Evolutionary conservation across 148 eudicot genomes (phyloP), one percentile per base, ranked within the genome.

Genomic region (Simmondsia chinensis): DNA sequence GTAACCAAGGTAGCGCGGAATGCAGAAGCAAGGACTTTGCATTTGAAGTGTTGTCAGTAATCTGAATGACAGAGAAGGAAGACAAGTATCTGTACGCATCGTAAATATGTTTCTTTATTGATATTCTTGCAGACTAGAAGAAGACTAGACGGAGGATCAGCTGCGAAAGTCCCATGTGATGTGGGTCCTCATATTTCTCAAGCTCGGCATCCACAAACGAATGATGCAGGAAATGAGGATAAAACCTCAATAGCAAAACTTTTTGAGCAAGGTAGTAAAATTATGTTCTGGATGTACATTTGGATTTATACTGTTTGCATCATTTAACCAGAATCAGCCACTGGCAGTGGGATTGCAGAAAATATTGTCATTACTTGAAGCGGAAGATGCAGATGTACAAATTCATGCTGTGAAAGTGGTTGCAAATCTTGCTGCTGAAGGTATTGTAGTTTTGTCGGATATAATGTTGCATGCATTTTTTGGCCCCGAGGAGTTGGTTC

Each of bases 401-500:
- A 71, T 83, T 58, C 94, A 79, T 79, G 94, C 94, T 37, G 87
- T 83, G 33, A 83, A 83, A 71, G 94, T 83, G 17, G 87, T 79
- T 9, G 87, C 94, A 20, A 83, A 83, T 63, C 69, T 83, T 24
- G 96, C 96, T 62, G 96, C 96, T 33, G 96, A 87, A 82, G 96
- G 96, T 82, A 66, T 10, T n/a, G n/a, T n/a, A n/a, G n/a, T n/a
- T n/a, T n/a, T n/a, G n/a, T n/a, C n/a, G n/a, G n/a, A n/a, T n/a
- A n/a, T n/a, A n/a, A n/a, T n/a, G n/a, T n/a, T n/a, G n/a, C n/a
- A n/a, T n/a, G n/a, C n/a, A n/a, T n/a, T n/a, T n/a, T n/a, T n/a
- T n/a, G n/a, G n/a, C n/a, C n/a, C n/a, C n/a, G n/a, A n/a, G n/a
- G n/a, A n/a, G n/a, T n/a, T n/a, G n/a, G n/a, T n/a, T n/a, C n/a